A percentile compares a stretch with the other conserved stretches of the same genome.
These are phyloP conservation scores for Alternaria arborescens DNA, from an alignment of 2,329 filamentous ascomycete genomes.

Conservation along the genomic window DNA sequence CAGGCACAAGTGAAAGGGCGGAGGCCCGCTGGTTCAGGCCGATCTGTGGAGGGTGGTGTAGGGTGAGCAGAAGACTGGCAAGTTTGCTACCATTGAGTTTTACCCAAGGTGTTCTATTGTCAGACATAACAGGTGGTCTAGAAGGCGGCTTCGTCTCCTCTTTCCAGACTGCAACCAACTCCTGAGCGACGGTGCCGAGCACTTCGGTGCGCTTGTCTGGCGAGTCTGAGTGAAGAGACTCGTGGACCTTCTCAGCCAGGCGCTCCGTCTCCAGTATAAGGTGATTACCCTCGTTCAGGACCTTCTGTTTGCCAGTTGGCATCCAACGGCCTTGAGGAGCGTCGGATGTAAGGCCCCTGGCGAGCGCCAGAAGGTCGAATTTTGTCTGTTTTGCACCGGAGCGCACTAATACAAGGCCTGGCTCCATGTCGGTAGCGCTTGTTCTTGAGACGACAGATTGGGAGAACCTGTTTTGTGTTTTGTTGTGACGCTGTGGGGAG, in stretches of 20 bases:
- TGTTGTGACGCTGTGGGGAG: conserved; percentile 47
- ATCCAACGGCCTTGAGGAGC: not conserved
- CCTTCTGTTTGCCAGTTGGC: conserved; percentile 48
- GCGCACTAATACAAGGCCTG: conserved; percentile 35
- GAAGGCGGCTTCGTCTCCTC: conserved; percentile 50
- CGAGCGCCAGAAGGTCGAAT: conserved; percentile 73
- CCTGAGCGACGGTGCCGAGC: conserved; percentile 38
- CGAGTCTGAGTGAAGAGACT: conserved; percentile 43
- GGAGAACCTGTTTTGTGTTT: conserved; percentile 34
- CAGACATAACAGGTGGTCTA: conserved; percentile 36
- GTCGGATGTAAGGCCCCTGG: conserved; percentile 71
- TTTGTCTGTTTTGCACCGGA: conserved; percentile 56
- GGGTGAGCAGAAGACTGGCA: conserved; percentile 77
- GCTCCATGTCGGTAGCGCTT: conserved; percentile 40
- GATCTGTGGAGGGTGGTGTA: conserved; percentile 69
- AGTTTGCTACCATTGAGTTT: conserved; percentile 73
- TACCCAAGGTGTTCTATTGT: conserved; percentile 54
- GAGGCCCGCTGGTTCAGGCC: conserved; percentile 33
- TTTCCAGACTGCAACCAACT: conserved; percentile 59
- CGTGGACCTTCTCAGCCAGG: conserved; percentile 60
- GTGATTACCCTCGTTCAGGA: conserved; percentile 73
- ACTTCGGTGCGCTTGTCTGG: conserved; percentile 40
- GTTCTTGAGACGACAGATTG: conserved; percentile 50
- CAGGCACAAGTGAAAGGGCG: conserved; percentile 36
- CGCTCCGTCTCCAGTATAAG: conserved; percentile 80